Base-by-base conservation (phyloP, 2,329 filamentous ascomycete species). In the Cladosporium velox region DNA sequence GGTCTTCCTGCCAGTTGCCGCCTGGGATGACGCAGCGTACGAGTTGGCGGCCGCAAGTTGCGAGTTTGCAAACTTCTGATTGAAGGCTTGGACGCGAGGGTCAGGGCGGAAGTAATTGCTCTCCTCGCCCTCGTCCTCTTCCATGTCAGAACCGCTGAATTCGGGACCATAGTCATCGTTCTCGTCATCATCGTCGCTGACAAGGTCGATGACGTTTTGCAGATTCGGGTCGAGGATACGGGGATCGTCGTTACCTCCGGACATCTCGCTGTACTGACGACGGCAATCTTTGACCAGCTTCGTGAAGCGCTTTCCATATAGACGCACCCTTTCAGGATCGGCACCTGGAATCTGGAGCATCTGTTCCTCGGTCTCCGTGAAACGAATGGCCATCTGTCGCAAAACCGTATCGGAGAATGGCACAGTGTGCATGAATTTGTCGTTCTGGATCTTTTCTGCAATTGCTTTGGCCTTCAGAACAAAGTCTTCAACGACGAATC, bases 331-430 rank as follows among this genome's bases (percentile, higher is more conserved):
- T 30, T 87, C 85, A 1, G 75, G 69, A 64, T 89, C 84, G 66
- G 93, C 89, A 11, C 84, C 86, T 0, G 83, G 83, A 59, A 94
- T 90, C 10, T 77, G 77, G 35, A 78, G 79, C 87, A 95, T 90
- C 66, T 87, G 80, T 18, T 86, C 83, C 11, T 87, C 72, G 10
- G 82, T 86, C 8, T 80, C 82, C 0, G 90, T 91, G 82, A 90
- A 90, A 38, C 82, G 78, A 59, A 92, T 86, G 14, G 86, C 89
- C 90, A 95, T 93, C 70, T 90, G 85, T 41, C 88, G 86, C 60
- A 93, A 84, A 15, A 91, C 83, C 26, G 82, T 83, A 67, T 92
- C 89, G 0, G 87, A 88, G 74, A 95, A 95, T 0, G 84, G 83
- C 4, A 85, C 83, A 26, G 82, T 80, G 10, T 86, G 84, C 35